These are phyloP conservation scores for Cladophialophora bantiana DNA, from an alignment of 2,329 filamentous ascomycete genomes.

Conservation along the genomic window DNA sequence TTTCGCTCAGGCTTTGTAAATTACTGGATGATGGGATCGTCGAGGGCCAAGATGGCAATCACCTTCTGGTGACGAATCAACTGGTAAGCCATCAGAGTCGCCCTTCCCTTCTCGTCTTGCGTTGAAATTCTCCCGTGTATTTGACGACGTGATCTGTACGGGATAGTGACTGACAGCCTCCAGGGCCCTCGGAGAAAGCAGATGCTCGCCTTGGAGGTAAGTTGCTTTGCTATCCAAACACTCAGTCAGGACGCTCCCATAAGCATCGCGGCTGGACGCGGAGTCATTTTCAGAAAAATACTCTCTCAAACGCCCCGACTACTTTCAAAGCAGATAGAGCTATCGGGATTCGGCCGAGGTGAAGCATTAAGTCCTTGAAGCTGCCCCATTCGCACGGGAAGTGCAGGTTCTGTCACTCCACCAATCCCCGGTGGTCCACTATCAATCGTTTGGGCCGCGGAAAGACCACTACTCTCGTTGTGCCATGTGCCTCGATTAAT, in stretches of 20 bases:
- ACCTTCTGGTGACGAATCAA: neutral
- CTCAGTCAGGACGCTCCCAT: slow-evolving; percentile 9
- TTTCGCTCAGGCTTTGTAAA: neutral
- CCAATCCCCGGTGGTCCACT: too few species aligned
- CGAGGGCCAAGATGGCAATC: neutral
- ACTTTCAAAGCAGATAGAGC: too few species aligned
- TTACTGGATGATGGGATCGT: neutral
- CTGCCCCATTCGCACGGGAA: too few species aligned
- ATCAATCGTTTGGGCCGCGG: too few species aligned
- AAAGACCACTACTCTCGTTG: too few species aligned
- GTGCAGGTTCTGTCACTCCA: too few species aligned
- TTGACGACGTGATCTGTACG: slow-evolving; percentile 8
- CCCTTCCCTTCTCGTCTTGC: neutral
- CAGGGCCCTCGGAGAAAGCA: slow-evolving; percentile 14
- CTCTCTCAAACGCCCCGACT: too few species aligned
- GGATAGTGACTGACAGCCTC: slow-evolving; percentile 8
- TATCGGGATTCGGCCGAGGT: too few species aligned
- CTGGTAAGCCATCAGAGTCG: neutral
- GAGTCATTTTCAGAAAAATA: too few species aligned
- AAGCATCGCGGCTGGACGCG: too few species aligned
- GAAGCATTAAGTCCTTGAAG: too few species aligned
- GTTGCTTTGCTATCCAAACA: slow-evolving; percentile 22
- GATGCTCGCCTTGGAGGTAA: slow-evolving; percentile 10
- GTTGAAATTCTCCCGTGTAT: neutral
- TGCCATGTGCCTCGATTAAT: too few species aligned